These are phyloP conservation scores for Microcyclospora tardicrescens DNA, from an alignment of 2,329 filamentous ascomycete genomes.

Conservation along the genomic window DNA sequence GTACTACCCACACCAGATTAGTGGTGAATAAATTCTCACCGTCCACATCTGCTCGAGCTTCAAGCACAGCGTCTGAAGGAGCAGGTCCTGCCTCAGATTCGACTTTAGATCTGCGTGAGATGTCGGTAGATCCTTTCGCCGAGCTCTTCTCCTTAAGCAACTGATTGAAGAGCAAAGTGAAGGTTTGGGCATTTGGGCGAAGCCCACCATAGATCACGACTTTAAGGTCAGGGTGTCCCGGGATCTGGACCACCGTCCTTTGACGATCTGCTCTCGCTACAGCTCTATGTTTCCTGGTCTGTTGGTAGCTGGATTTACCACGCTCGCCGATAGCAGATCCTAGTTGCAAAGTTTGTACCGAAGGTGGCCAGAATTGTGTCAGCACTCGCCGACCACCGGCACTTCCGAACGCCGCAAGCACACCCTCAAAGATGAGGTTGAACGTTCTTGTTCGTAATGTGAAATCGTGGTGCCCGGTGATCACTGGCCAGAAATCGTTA, in stretches of 20 bases:
- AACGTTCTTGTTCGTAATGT: constrained; percentile 28
- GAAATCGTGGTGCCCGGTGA: constrained; percentile 4
- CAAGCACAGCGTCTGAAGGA: too few relatives aligned
- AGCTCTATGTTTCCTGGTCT: neutral
- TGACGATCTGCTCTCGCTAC: neutral
- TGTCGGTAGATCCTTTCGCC: too few relatives aligned
- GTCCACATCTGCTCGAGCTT: too few relatives aligned
- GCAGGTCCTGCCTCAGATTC: too few relatives aligned
- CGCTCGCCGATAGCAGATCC: neutral
- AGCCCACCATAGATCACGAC: constrained; percentile 13
- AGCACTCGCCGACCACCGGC: constrained; percentile 36
- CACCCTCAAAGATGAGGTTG: constrained; percentile 41
- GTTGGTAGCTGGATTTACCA: neutral
- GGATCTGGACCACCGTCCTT: constrained; percentile 1
- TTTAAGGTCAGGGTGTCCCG: neutral
- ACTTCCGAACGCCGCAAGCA: constrained; percentile 38
- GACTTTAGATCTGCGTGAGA: too few relatives aligned
- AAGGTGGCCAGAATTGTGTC: constrained; percentile 31
- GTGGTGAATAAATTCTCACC: too few relatives aligned
- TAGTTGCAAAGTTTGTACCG: constrained; percentile 1
- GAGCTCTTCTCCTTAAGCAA: too few relatives aligned
- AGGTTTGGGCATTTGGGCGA: constrained; percentile 10
- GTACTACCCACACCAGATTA: constrained; percentile 8
- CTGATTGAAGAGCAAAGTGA: constrained; percentile 1
- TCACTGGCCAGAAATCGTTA: neutral